Evolutionary conservation across 2,329 filamentous ascomycete genomes (phyloP), one percentile per base, ranked within the genome.

Genomic region (Phaeosphaeria sp.): DNA sequence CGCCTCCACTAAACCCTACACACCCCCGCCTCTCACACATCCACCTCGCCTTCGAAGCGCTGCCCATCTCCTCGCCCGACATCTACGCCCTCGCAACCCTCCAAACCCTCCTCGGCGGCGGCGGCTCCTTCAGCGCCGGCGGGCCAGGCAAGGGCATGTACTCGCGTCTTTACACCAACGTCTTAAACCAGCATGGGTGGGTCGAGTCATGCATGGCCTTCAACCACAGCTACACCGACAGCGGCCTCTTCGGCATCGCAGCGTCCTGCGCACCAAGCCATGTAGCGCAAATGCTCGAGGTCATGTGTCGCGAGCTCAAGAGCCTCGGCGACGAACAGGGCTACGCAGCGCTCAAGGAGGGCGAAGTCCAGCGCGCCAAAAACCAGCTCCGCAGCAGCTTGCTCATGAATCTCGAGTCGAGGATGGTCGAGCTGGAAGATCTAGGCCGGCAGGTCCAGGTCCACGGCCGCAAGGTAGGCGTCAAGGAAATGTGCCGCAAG

Each of bases 71-170:
- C 21, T 94, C 91, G 2, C 88, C 92, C 13, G 94, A 98, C 75
- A 97, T 99, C 71, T 99, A 98, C 80, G 93, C 95, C 18, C 88
- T 98, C 46, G 95, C 95, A 6, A 97, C 94, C 0, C 84, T 99
- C 1, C 96, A 98, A 79, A 98, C 93, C 1, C 89, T 99, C 10
- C 91, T 99, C 33, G 95, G 95, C 56, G 95, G 95, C 48, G 95
- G 95, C 49, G 95, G 95, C 22, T 97, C 93, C 55, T 99, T 99
- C 82, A 96, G 92, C 17, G 95, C 95, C 53, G 95, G 95, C 69
- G 95, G 95, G 0, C 95, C 95, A 4, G 95, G 95, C 52, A 99
- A 99, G 82, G 95, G 95, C 77, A 99, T 99, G 95, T 98, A 98
- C 83, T 96, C 92, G 39, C 90, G 95, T 13, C 87, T 99, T 9